Evolutionary conservation across 352 stramenopile species (phyloP), one percentile per base, ranked within the genome.

Genomic region (Globisporangium mamillatum): DNA sequence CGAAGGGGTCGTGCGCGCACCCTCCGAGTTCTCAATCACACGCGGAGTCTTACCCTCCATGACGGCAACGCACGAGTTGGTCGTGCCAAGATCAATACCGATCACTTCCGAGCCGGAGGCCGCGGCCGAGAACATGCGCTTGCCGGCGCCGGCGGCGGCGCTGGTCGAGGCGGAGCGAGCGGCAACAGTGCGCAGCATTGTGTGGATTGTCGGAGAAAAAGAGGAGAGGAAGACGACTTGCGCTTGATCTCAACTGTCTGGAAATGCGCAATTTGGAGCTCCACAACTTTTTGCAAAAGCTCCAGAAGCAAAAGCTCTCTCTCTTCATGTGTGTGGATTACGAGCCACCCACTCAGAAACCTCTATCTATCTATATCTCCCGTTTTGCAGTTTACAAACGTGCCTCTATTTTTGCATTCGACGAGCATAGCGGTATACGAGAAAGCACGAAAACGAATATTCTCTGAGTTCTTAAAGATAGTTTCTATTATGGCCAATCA

Each of bases 11-110:
- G 93, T 98, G 54, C 95, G 89, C 76, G 98, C 98, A 63, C 96
- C 96, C 74, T 98, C 90, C 69, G 98, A 92, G 73, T 99, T 98
- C 57, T 93, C 94, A 73, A 98, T 97, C 74, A 97, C 97, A 71
- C 99, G 93, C 29, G 95, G 92, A 97, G 90, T 99, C 81, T 98
- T 96, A 72, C 99, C 98, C 76, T 98, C 92, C 94, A 94, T 99
- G 32, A 99, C 94, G 34, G 95, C 97, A 52, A 99, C 94, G 67
- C 97, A 99, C 66, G 92, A 98, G 82, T 99, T 91, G 98, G 95
- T 99, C 64, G 96, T 99, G 70, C 95, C 96, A 53, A 99, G 84
- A 80, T 99, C 97, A 74, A 99, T 99, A 67, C 97, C 97, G 66
- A 99, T 99, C 32, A 88, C 79, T 60, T 84, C 78, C 29, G 70